These are phyloP conservation scores for Hyphodiscus hymeniophilus DNA, from an alignment of 495 filamentous ascomycete genomes.

Conservation along the genomic window DNA sequence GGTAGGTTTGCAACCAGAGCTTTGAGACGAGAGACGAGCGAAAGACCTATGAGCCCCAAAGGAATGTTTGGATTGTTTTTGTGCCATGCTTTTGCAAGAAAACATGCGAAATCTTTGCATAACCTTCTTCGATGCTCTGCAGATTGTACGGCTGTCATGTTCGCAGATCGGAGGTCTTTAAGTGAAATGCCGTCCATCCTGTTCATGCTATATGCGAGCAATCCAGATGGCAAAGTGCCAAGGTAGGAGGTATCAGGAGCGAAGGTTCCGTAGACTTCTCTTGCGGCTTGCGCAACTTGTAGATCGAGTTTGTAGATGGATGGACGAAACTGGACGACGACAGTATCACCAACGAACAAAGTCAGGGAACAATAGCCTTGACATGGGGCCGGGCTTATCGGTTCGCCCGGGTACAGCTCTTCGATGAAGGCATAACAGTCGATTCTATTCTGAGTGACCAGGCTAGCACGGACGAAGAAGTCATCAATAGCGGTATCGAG, in stretches of 20 bases:
- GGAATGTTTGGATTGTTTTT: conserved; percentile 5
- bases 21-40: conserved; percentile 30
- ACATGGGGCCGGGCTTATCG: conserved; percentile 22
- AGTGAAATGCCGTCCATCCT: conserved; percentile 33
- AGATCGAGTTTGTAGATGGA: conserved; percentile 32
- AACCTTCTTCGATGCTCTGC: conserved; percentile 24
- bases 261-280: conserved; percentile 28
- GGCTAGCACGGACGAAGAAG: conserved; percentile 17
- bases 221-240: conserved; percentile 12
- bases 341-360: conserved; percentile 28
- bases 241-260: conserved; percentile 29
- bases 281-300: conserved; percentile 29
- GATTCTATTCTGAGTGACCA: conserved; percentile 6
- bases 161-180: conserved; percentile 20
- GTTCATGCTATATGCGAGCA: conserved; percentile 34
- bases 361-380: conserved; percentile 50
- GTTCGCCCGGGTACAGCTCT: conserved; percentile 7
- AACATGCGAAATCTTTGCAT: conserved; percentile 35
- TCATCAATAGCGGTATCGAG: conserved; percentile 3
- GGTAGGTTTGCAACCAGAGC: conserved; percentile 31
- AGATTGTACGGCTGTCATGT: background rate
- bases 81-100: conserved; percentile 31
- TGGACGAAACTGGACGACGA: conserved; percentile 45
- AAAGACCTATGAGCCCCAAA: conserved; percentile 27
- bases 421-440: conserved; percentile 13